Conservation (phyloP, 148 eudicot genomes). For the Amaranthus hypochondriacus region DNA sequence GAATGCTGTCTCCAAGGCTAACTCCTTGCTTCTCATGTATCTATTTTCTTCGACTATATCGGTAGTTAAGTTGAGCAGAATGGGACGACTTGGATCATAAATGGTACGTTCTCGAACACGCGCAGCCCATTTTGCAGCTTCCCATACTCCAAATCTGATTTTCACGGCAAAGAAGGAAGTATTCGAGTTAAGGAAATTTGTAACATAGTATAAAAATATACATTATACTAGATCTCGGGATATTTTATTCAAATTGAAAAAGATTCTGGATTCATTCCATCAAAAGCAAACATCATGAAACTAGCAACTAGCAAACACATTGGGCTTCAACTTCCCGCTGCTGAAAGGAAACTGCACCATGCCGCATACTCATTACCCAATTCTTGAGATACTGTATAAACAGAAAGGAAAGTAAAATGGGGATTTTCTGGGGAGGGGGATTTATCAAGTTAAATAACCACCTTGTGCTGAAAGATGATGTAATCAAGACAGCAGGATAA, state of each 20-base stretch:
- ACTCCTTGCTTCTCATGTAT: conserved; percentile 81
- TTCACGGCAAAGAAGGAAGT: neutral
- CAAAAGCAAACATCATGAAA: neutral
- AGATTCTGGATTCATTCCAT: neutral
- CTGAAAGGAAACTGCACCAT: too few species aligned
- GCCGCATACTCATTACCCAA: too few species aligned
- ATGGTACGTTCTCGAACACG: conserved; percentile 62
- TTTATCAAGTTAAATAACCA: conserved; percentile 14
- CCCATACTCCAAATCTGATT: conserved; percentile 91
- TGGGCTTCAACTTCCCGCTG: too few species aligned
- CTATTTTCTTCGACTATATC: conserved; percentile 85
- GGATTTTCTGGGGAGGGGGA: neutral
- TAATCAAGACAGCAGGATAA: conserved; percentile 71
- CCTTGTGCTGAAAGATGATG: conserved; percentile 84
- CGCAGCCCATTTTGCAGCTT: conserved; percentile 96
- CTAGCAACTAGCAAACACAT: too few species aligned
- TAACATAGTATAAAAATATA: neutral
- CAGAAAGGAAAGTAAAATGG: neutral
- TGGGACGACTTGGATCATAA: conserved; percentile 70
- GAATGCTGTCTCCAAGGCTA: conserved; percentile 80
- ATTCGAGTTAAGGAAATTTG: neutral
- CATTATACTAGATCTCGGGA: neutral
- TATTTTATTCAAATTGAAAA: neutral
- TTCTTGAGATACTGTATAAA: neutral
- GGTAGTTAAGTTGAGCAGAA: conserved; percentile 65